These are phyloP conservation scores for Botrytis pseudocinerea DNA, from an alignment of 2,329 filamentous ascomycete genomes.

Conservation along the genomic window DNA sequence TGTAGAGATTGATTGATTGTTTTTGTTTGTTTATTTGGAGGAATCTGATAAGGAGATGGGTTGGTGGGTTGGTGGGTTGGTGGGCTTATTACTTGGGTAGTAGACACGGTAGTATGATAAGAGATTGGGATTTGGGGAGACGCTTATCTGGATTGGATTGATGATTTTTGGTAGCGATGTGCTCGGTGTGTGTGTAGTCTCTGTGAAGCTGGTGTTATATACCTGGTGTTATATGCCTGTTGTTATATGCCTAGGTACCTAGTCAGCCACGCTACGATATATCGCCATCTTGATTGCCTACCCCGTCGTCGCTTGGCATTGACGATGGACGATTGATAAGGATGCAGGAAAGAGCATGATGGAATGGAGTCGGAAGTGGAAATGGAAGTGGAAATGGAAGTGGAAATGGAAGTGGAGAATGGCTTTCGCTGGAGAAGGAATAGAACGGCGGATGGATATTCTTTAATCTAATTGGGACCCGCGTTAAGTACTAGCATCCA, in stretches of 20 bases:
- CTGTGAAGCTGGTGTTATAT: too few relatives aligned
- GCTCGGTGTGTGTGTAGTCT: too few relatives aligned
- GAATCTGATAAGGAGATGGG: too few relatives aligned
- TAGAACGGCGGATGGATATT: neutral
- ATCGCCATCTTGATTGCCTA: neutral
- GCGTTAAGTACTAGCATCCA: neutral
- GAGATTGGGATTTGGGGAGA: neutral
- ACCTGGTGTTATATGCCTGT: too few relatives aligned
- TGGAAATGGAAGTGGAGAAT: neutral
- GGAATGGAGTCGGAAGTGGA: neutral
- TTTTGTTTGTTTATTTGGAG: too few relatives aligned
- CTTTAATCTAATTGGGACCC: constrained; percentile 4
- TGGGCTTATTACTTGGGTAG: too few relatives aligned
- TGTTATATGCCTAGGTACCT: neutral
- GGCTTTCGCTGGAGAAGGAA: neutral
- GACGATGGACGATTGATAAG: neutral
- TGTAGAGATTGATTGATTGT: too few relatives aligned
- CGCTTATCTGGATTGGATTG: too few relatives aligned
- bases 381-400: neutral
- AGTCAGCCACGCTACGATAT: neutral
- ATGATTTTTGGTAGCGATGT: too few relatives aligned
- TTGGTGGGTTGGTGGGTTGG: too few relatives aligned
- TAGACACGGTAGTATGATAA: neutral
- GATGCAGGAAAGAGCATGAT: neutral
- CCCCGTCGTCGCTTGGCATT: neutral